Evolutionary conservation across 257 asterid species (phyloP), one percentile per base, ranked within the genome.

Genomic region (Sherardia arvensis): DNA sequence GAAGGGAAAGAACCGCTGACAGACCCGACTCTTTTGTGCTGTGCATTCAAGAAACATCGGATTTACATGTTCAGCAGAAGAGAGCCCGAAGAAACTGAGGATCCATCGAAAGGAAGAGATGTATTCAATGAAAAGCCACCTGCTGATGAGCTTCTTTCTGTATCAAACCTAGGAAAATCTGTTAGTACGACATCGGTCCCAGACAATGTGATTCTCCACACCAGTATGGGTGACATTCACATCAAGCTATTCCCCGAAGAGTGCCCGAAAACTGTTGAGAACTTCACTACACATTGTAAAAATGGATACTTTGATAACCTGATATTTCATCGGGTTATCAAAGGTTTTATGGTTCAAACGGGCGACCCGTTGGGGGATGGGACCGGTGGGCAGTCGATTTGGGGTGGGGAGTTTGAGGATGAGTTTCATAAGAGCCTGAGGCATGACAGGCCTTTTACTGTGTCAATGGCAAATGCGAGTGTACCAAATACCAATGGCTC

Each of bases 351-450:
- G 99, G 76, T 92, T 66, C 99, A 92, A 73, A 92, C 99, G 25
- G 99, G 99, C 78, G 99, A 92, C 70, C 99, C 99, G 28, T 73
- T 92, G 51, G 99, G 99, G 74, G 99, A 92, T 73, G 97, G 99
- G 74, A 92, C 99, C 34, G 99, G 99, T 61, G 97, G 99, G 61
- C 97, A 92, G 69, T 92, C 99, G 38, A 89, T 92, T 47, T 92
- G 99, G 99, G 99, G 97, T 62, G 81, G 97, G 79, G 96, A 92
- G 79, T 92, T 92, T 67, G 99, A 92, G 77, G 99, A 92, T 73
- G 97, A 89, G 76, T 87, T 89, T 67, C 99, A 92, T 69, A 92
- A 92, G 80, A 92, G 98, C 73, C 77, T 92, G 80, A 80, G 97
- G 68, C 99, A 92, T 57, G 99, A 92, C 74, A 81, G 97, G 72